A percentile compares a stretch with the other conserved stretches of the same genome.
Evolutionary conservation across 106 monocot species (phyloP).

Genomic region (Chionographis japonica): DNA sequence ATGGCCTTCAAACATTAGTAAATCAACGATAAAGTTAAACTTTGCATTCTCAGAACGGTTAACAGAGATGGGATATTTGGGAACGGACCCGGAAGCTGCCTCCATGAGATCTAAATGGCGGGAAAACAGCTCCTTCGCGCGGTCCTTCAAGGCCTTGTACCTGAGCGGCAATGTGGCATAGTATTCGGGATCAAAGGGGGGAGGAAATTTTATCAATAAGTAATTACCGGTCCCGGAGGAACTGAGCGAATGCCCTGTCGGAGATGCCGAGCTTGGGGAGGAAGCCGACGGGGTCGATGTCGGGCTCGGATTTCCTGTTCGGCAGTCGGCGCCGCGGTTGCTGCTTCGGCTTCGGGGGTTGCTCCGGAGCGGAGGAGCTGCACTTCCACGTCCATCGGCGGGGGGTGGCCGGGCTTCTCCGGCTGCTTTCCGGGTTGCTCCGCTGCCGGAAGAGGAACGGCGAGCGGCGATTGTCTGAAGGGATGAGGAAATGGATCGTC

Average conservation of each 20-base stretch:
- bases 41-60: neutral
- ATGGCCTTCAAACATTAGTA: neutral
- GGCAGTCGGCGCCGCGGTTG: neutral
- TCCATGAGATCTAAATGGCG: constrained; percentile 37
- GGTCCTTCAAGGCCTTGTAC: constrained; percentile 64
- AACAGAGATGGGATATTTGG: neutral
- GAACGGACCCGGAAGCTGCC: constrained; percentile 45
- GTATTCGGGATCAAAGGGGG: neutral
- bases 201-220: neutral
- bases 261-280: constrained; percentile 46
- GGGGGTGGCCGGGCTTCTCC: too few species aligned
- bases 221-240: constrained; percentile 52
- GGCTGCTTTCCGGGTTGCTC: too few species aligned
- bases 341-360: constrained; percentile 15
- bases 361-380: constrained; percentile 22
- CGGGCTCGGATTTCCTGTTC: constrained; percentile 8
- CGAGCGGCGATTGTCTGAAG: too few species aligned
- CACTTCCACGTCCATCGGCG: neutral
- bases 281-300: constrained; percentile 59
- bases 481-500: too few species aligned
- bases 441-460: too few species aligned
- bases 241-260: constrained; percentile 58
- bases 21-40: neutral
- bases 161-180: constrained; percentile 4
- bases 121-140: constrained; percentile 33